Evolutionary conservation across 495 filamentous ascomycete species (phyloP).

Genomic region (Penicillium flavigenum): DNA sequence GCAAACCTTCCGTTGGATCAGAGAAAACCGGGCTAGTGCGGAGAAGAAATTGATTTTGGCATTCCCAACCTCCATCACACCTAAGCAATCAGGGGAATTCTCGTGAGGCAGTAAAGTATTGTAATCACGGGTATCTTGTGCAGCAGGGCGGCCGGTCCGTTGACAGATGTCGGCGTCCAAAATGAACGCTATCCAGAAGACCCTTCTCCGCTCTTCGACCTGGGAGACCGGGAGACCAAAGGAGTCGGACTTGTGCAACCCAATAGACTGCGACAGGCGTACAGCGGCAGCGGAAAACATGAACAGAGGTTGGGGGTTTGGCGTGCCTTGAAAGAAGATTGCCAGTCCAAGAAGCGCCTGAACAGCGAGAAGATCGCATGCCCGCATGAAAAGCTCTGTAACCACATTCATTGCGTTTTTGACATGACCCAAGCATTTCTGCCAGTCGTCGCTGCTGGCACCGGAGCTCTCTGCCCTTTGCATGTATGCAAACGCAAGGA

Average conservation of each 20-base stretch:
- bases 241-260: conserved; percentile 18
- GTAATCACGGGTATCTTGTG: conserved; percentile 21
- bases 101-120: conserved; percentile 16
- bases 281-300: conserved; percentile 24
- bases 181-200: conserved; percentile 28
- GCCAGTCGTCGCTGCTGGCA: conserved; percentile 16
- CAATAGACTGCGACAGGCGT: conserved; percentile 25
- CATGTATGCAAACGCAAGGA: conserved; percentile 23
- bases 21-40: conserved; percentile 16
- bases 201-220: conserved; percentile 21
- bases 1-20: conserved; percentile 20
- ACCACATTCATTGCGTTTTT: conserved; percentile 25
- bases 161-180: conserved; percentile 26
- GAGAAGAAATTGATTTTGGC: conserved; percentile 18
- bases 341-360: conserved; percentile 24
- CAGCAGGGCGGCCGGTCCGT: conserved; percentile 16
- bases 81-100: conserved; percentile 16
- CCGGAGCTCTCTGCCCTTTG: conserved; percentile 16
- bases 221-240: conserved; percentile 12
- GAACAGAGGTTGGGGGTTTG: conserved; percentile 24
- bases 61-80: conserved; percentile 11
- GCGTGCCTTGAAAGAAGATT: conserved; percentile 25
- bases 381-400: conserved; percentile 19
- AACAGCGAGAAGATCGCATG: conserved; percentile 21
- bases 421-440: conserved; percentile 19